Base-by-base conservation (phyloP, 495 filamentous ascomycete species). In the Hypoxylon intermedium region DNA sequence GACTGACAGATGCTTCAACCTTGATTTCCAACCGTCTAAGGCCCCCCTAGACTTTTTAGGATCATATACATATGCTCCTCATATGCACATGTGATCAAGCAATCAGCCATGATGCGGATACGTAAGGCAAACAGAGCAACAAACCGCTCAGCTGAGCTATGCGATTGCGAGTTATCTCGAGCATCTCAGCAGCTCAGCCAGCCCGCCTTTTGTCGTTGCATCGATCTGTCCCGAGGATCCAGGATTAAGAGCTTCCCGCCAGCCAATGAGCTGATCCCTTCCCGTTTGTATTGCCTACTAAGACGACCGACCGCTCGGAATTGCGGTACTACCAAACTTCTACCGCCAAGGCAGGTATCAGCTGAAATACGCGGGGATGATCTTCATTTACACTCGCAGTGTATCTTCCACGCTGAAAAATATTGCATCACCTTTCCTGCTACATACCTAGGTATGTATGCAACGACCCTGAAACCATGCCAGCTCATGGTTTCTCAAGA, bases 231-330 rank as follows among this genome's bases (percentile, higher is more conserved):
- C 34, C 34, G 21, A 30, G 36, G 37, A 34, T 42, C 34, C 37
- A 30, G 40, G 45, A 58, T 58, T 45, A 58, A 34, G 33, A 49
- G 18, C 46, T 28, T 63, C 40, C 47, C 55, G 55, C 40, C 47
- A 53, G 16, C 24, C 38, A 18, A 58, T 23, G 20, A 58, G 60
- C 48, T 54, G 54, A 64, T 64, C 60, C 37, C 30, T 64, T 54
- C 60, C 47, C 4, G 19, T 58, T 58, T 40, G 13, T 15, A 54
- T 23, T 31, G 13, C 30, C 42, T 45, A 41, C 41, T 30, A n/a
- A 26, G 28, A 40, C 31, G 18, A 26, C 34, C 21, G 38, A 12
- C 23, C 5, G 31, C 18, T 45, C 54, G 54, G 54, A 45, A 55
- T 26, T 31, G 31, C 60, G 37, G 54, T 49, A 54, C 23, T 36